These are phyloP conservation scores for Senna tora DNA, from an alignment of 306 rosid genomes.

Conservation along the genomic window DNA sequence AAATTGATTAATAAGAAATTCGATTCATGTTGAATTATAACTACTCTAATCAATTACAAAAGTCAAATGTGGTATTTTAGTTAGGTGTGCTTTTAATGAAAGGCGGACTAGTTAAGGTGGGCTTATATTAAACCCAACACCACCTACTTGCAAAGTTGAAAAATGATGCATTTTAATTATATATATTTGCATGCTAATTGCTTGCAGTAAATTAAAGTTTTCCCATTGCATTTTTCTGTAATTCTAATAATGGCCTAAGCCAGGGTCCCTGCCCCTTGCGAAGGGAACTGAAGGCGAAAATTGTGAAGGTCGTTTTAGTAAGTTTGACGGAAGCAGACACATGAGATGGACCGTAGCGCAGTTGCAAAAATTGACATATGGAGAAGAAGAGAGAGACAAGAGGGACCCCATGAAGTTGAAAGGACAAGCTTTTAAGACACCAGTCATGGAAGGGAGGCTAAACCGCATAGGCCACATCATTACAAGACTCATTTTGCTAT, in stretches of 20 bases:
- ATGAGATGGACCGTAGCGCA: constrained; percentile 32
- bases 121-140: background rate
- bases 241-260: background rate
- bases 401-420: constrained; percentile 48
- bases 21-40: too few species aligned
- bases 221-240: constrained; percentile 6
- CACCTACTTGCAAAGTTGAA: background rate
- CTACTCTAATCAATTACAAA: background rate
- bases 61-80: background rate
- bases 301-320: constrained; percentile 6
- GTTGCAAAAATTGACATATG: constrained; percentile 28
- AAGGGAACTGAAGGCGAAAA: constrained; percentile 35
- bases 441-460: constrained; percentile 33
- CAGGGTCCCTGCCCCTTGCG: constrained; percentile 11
- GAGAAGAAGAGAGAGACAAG: constrained; percentile 37
- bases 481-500: constrained; percentile 27
- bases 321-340: constrained; percentile 39
- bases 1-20: too few species aligned
- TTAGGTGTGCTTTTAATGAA: background rate
- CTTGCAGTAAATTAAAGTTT: background rate
- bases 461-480: constrained; percentile 41
- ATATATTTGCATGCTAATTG: background rate
- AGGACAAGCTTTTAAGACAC: constrained; percentile 41
- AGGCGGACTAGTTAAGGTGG: background rate
- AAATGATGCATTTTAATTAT: background rate